phyloP scores from a whole-genome alignment of 2,329 filamentous ascomycete species.

The Coniella lustricola region DNA sequence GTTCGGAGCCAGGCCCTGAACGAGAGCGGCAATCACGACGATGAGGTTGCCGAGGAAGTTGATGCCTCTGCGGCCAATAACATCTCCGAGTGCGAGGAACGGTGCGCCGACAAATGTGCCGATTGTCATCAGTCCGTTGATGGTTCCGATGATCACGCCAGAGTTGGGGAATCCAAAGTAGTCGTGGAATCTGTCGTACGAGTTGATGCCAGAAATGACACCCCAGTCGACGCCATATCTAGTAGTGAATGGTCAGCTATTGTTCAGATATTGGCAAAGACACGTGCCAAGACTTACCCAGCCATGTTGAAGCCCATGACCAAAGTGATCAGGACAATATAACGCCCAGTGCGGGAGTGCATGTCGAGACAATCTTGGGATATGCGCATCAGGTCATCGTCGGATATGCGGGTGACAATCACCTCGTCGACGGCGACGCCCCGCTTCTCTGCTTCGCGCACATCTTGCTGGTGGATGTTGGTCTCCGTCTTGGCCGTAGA shows the following conservation, averaged over 20 bases:
- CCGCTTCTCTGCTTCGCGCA: conserved; percentile 25
- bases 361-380: conserved; percentile 34
- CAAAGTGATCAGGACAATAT: conserved; percentile 34
- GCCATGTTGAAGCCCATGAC: conserved; percentile 41
- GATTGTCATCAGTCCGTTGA: conserved; percentile 42
- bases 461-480: conserved; percentile 21
- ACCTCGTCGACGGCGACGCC: conserved; percentile 36
- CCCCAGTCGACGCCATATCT: conserved; percentile 41
- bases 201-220: conserved; percentile 40
- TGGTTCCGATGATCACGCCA: conserved; percentile 33
- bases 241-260: neutral
- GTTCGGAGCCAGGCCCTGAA: conserved; percentile 40
- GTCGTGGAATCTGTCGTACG: conserved; percentile 33
- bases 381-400: conserved; percentile 36
- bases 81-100: conserved; percentile 42
- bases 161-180: conserved; percentile 36
- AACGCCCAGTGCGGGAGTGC: conserved; percentile 33
- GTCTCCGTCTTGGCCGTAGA: conserved; percentile 13
- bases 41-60: conserved; percentile 39
- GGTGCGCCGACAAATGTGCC: conserved; percentile 40
- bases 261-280: neutral
- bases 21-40: conserved; percentile 35
- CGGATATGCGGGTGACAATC: conserved; percentile 36
- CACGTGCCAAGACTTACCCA: conserved; percentile 18
- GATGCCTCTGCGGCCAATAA: conserved; percentile 43